Evolutionary conservation across 129 eudicot genomes (phyloP), one percentile per base, ranked within the genome.

Genomic region (Escallonia herrerae): DNA sequence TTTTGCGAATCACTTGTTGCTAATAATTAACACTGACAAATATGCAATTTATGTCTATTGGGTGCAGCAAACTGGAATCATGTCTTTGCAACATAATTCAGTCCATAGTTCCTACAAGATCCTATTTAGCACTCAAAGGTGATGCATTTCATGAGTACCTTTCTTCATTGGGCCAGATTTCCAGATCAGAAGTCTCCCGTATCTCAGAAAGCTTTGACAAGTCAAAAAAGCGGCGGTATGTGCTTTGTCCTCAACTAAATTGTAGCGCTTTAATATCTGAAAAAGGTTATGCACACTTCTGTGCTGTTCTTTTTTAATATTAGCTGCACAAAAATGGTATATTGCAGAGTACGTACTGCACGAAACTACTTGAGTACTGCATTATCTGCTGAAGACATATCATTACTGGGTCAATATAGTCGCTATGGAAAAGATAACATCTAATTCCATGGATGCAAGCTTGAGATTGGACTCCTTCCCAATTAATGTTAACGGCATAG

Each of bases 111-210:
- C 91, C 96, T 38, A 33, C 69, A 64, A 76, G 77, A 41, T 81
- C 87, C 63, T 77, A 75, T 50, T 72, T 91, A 60, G 72, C 87
- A 15, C 48, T 82, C 38, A 77, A 73, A 70, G 96, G 95, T 9
- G 53, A 79, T 72, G 73, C 90, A 61, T 82, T 81, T 74, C 90
- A 87, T 63, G 98, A 91, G 47, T 91, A 91, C 72, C 83, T 91
- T 47, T 88, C 96, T 10, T 75, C 87, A 47, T 82, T 88, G 64
- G 76, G 87, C 77, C 89, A 81, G 50, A 91, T 91, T 56, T 87
- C 98, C 61, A 88, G 85, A 79, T 81, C 74, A 54, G 98, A 88
- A 80, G 71, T 90, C 56, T 67, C 72, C 39, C 95, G 87, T 72
- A 71, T 85, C 57, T 80, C 90, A 15, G 87, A 83, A 69, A 67